Evolutionary conservation across 176 grass and related monocot genomes (phyloP).

Genomic region (Rhynchospora tenuis): DNA sequence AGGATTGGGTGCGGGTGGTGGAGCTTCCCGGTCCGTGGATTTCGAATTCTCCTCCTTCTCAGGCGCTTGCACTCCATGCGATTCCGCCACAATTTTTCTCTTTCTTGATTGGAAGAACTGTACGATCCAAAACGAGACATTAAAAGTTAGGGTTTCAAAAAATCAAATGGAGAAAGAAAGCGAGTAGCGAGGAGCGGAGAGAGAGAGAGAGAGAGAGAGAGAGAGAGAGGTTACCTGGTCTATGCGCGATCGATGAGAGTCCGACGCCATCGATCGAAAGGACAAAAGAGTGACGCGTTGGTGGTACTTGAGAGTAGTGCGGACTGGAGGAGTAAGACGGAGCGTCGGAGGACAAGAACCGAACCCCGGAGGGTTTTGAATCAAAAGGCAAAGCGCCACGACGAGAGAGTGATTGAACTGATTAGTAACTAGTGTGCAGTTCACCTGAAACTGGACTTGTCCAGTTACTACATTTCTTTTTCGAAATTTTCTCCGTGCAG

Average conservation of each 20-base stretch:
- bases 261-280: conserved; percentile 64
- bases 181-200: neutral
- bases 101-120: conserved; percentile 91
- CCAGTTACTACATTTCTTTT: no score
- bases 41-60: conserved; percentile 38
- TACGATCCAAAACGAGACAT: conserved; percentile 1
- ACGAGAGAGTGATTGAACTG: no score
- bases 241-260: conserved; percentile 50
- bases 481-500: no score
- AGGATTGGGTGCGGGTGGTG: conserved; percentile 1
- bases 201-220: neutral
- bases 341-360: neutral
- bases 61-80: conserved; percentile 6
- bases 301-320: neutral
- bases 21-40: conserved; percentile 28
- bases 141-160: neutral
- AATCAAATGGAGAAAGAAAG: neutral
- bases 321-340: neutral
- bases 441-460: no score
- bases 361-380: neutral
- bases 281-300: neutral
- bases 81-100: conserved; percentile 25
- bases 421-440: no score
- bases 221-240: conserved; percentile 58
- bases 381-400: neutral